Evolutionary conservation across 2,329 filamentous ascomycete species (phyloP), one percentile per base, ranked within the genome.

Genomic region (Gliomastix tumulicola): DNA sequence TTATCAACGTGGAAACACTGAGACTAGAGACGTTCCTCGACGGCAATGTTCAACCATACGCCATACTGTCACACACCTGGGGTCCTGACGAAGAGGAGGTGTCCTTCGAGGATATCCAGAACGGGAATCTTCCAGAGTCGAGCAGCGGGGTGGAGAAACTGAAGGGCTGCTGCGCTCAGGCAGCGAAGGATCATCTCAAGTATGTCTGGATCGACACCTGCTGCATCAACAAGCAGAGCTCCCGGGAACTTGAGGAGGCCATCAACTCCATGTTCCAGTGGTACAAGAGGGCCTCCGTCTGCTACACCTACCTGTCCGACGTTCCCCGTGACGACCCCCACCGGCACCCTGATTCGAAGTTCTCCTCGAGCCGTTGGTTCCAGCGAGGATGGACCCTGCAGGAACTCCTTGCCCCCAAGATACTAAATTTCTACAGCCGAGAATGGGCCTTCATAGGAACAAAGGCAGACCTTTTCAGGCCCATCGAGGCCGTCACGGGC

Each of bases 221-320:
- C 46, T 58, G 57, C 21, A 44, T 62, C 37, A 53, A 61, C 38
- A 56, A 58, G 37, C 41, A 36, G 3, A 47, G 42, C 13, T 40
- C 41, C 15, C 42, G 44, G 13, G 50, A 53, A 33, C 36, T 53
- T 18, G 44, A 45, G 15, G 49, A 52, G 37, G 44, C 48, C 15
- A 44, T 51, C 38, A 53, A 53, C 41, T 47, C 49, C 7, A 48
- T 49, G 47, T 48, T 41, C n/a, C 28, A 21, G 13, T 63, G 56
- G 55, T 63, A 63, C 39, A 20, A 36, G 13, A 33, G 39, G 3
- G 32, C 49, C 6, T 35, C 32, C 19, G 42, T 49, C 22, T 52
- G 50, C 44, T 49, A 47, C 22, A 46, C 44, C 23, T 45, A 47
- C 36, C 34, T 54, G 13, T 35, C 44, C 5, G 53, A 55, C 18